These are phyloP conservation scores for Apiospora koreana DNA, from an alignment of 2,329 filamentous ascomycete species.

Conservation along the genomic window DNA sequence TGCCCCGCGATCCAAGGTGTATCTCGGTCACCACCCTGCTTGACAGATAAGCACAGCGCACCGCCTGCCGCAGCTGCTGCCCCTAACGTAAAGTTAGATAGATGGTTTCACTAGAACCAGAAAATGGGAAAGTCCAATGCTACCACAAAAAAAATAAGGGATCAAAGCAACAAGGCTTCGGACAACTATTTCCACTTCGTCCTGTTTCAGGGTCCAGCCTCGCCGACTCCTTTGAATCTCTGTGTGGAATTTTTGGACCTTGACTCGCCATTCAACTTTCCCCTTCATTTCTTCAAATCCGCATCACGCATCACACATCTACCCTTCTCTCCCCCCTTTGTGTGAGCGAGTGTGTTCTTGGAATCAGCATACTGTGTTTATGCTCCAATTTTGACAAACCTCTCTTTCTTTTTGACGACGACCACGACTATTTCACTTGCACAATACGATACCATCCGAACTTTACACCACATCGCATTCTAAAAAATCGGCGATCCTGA, in stretches of 20 bases:
- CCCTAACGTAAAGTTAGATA: neutral
- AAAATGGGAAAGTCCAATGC: constrained; percentile 1
- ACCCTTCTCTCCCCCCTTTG: neutral
- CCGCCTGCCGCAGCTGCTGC: neutral
- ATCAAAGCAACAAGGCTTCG: neutral
- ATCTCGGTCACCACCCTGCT: neutral
- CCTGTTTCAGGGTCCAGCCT: constrained; percentile 12
- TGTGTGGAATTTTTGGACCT: constrained; percentile 1
- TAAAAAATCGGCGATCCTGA: neutral
- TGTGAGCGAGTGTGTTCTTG: neutral
- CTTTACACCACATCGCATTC: neutral
- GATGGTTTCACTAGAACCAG: constrained; percentile 1
- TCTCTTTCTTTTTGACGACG: constrained; percentile 5
- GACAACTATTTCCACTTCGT: constrained; percentile 6
- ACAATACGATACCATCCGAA: neutral
- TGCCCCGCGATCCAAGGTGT: neutral
- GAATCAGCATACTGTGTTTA: constrained; percentile 1
- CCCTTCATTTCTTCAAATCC: neutral
- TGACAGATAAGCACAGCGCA: neutral
- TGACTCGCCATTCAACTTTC: neutral
- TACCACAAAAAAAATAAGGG: neutral
- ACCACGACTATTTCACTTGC: constrained; percentile 6
- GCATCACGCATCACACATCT: neutral
- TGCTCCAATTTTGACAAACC: constrained; percentile 7
- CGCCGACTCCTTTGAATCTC: neutral